phyloP scores from a whole-genome alignment of 2,329 filamentous ascomycete genomes.

The Botrytis sinoallii region DNA sequence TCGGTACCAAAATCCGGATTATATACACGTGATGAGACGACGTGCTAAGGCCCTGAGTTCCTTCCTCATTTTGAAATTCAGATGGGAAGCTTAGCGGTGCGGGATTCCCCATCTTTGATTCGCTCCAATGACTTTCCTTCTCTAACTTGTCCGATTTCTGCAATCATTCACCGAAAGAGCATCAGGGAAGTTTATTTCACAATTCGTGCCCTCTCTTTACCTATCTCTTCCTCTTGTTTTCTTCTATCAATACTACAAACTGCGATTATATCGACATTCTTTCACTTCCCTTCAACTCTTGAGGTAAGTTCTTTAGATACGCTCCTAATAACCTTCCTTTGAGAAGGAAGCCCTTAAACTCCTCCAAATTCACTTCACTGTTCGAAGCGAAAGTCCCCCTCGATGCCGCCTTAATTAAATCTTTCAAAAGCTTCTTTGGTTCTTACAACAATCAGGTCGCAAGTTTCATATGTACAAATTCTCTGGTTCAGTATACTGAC shows the following conservation, averaged over 20 bases:
- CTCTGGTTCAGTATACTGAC: not conserved
- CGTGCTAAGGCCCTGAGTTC: not conserved
- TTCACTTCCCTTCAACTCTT: not conserved
- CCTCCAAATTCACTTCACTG: not conserved
- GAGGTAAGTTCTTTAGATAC: not conserved
- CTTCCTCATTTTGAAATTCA: not conserved
- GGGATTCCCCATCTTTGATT: not conserved
- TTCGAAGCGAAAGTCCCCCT: slow-evolving; percentile 10
- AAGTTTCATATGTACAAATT: not conserved
- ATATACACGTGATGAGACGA: not conserved
- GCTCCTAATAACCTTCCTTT: not conserved
- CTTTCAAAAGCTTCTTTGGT: not conserved
- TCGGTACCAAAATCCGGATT: not conserved
- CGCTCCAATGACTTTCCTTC: not conserved
- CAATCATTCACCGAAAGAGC: not conserved
- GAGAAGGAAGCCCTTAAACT: not conserved
- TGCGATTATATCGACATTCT: not conserved
- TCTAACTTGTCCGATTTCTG: not conserved
- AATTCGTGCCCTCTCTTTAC: not conserved
- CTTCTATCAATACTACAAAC: not conserved
- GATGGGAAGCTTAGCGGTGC: not conserved
- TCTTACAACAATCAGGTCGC: not conserved
- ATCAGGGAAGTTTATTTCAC: not conserved
- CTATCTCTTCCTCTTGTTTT: not conserved
- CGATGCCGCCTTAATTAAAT: not conserved